Evolutionary conservation across 139 green algal species (phyloP), one percentile per base, ranked within the genome.

Genomic region (Chlorella sp.): DNA sequence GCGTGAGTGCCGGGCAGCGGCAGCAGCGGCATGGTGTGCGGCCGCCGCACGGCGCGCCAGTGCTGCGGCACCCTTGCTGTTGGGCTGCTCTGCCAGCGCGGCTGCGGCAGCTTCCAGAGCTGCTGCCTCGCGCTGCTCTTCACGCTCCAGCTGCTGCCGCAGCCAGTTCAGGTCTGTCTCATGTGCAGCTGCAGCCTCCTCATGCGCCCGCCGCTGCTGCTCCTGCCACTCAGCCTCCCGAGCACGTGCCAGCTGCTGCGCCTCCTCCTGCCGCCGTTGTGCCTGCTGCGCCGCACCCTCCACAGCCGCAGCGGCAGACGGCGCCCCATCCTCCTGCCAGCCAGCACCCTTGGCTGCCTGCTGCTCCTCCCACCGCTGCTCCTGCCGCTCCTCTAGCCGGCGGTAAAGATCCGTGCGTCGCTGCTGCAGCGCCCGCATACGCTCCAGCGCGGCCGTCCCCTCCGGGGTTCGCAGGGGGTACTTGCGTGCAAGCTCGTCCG

Each of bases 381-480:
- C 76, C 76, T 82, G 76, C 76, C 38, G 76, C 28, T 26, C 36
- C 23, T 82, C 25, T 26, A 72, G 60, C 2, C 20, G 60, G 23
- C 60, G 30, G 13, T 62, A 71, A 60, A 82, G 76, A 36, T 82
- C 36, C 21, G 34, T 36, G 18, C 76, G 76, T 11, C 76, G 60
- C 57, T 72, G 30, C 76, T 82, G 76, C 76, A 82, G 36, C 13
- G 7, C 13, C 0, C 76, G 76, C 60, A 72, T 60, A 36, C 60
- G 76, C 36, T 72, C 76, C 76, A 82, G 76, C 25, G 76, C 76
- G 1, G 60, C 76, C n/a, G 39, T 36, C 0, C 60, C 76, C 60
- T 82, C 47, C 0, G 25, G 76, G 3, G 76, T 73, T 7, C 76
- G 28, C 55, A 82, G 41, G 11, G 76, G 76, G 11, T 41, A 34